These are phyloP conservation scores for Venturia asperata DNA, from an alignment of 2,329 filamentous ascomycete genomes.

Conservation along the genomic window DNA sequence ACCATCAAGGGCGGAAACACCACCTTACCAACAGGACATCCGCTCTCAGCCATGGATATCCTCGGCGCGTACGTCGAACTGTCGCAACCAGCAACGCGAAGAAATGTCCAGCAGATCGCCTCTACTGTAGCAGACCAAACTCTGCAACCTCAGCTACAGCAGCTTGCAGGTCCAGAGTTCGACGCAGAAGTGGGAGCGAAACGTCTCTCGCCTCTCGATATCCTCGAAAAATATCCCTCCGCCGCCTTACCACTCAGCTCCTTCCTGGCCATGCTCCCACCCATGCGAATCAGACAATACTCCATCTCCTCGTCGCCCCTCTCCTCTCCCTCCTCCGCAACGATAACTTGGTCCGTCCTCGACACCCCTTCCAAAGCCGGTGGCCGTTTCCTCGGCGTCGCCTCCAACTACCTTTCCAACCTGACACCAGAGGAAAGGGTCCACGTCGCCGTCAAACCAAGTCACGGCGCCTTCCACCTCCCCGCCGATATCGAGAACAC, in stretches of 20 bases:
- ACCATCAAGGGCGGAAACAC: conserved; percentile 59
- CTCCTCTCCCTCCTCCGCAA: conserved; percentile 48
- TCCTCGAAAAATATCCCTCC: conserved; percentile 24
- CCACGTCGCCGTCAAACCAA: conserved; percentile 37
- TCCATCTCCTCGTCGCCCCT: conserved; percentile 71
- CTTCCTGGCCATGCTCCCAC: conserved; percentile 66
- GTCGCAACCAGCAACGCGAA: conserved; percentile 56
- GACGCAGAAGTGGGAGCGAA: conserved; percentile 11
- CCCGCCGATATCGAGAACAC: conserved; percentile 37
- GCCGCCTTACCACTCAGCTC: conserved; percentile 46
- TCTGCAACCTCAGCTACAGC: background rate
- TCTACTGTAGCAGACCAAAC: background rate
- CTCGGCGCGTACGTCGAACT: conserved; percentile 67
- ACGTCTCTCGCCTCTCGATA: conserved; percentile 23
- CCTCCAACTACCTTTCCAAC: conserved; percentile 37
- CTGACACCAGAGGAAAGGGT: conserved; percentile 37
- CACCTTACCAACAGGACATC: conserved; percentile 54
- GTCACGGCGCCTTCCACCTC: conserved; percentile 38
- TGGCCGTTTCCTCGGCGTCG: conserved; percentile 39
- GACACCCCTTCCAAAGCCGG: conserved; percentile 38
- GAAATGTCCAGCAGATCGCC: conserved; percentile 7
- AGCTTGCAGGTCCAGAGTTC: background rate
- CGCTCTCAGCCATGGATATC: conserved; percentile 56
- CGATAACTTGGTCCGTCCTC: conserved; percentile 63
- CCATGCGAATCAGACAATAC: conserved; percentile 73